Evolutionary conservation across 495 filamentous ascomycete genomes (phyloP).

Genomic region (Neurospora terricola): DNA sequence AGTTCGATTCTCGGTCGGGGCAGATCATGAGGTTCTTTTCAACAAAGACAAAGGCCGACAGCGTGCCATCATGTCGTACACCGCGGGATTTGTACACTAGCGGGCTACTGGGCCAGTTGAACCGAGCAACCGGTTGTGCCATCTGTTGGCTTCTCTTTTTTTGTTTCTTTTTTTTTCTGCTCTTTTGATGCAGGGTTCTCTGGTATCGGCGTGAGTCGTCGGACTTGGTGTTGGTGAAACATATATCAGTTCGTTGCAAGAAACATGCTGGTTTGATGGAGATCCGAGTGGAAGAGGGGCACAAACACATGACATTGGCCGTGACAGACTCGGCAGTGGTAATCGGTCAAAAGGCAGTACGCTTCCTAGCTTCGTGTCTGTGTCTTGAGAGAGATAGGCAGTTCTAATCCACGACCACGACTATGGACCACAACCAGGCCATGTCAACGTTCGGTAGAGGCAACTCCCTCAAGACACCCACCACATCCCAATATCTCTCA

Average conservation of each 20-base stretch:
- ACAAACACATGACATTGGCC: too few species aligned
- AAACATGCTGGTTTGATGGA: too few species aligned
- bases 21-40: not conserved
- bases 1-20: not conserved
- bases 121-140: too few species aligned
- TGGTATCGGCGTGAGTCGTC: not conserved
- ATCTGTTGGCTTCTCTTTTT: not conserved
- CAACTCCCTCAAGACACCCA: not conserved
- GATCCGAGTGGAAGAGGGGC: too few species aligned
- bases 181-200: not conserved
- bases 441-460: not conserved
- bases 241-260: too few species aligned
- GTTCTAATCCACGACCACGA: not conserved
- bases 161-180: not conserved
- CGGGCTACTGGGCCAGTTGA: not conserved
- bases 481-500: not conserved
- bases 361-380: too few species aligned
- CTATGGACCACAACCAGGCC: not conserved
- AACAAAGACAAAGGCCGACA: not conserved
- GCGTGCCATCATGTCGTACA: not conserved
- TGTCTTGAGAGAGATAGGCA: not conserved
- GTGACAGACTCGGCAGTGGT: too few species aligned
- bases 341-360: too few species aligned
- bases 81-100: not conserved
- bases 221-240: not conserved